These are phyloP conservation scores for Nigrospora oryzae DNA, from an alignment of 2,329 filamentous ascomycete genomes.

Conservation along the genomic window DNA sequence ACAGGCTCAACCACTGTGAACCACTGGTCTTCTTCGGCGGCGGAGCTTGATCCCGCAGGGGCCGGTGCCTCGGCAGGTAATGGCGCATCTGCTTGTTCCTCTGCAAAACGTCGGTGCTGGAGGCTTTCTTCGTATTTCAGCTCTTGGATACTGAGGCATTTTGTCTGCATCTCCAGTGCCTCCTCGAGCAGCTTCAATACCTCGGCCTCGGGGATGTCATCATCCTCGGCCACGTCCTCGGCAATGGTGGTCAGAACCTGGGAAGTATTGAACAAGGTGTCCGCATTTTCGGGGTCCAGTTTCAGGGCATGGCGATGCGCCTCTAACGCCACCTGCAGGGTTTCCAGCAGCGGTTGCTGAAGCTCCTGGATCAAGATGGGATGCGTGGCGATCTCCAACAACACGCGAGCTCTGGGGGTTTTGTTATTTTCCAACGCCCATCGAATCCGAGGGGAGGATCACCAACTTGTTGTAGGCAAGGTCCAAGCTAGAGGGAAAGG, in stretches of 20 bases:
- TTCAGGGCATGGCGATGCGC: slow-evolving; percentile 55
- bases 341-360: slow-evolving; percentile 40
- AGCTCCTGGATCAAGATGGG: slow-evolving; percentile 51
- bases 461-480: slow-evolving; percentile 68
- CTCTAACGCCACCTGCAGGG: slow-evolving; percentile 50
- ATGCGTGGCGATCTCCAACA: slow-evolving; percentile 63
- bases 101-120: slow-evolving; percentile 20
- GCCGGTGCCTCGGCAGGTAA: slow-evolving; percentile 2
- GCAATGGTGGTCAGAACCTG: slow-evolving; percentile 61
- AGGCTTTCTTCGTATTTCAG: slow-evolving; percentile 17
- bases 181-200: slow-evolving; percentile 28
- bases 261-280: slow-evolving; percentile 63
- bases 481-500: slow-evolving; percentile 56
- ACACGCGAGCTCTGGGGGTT: slow-evolving; percentile 50
- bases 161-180: slow-evolving; percentile 16
- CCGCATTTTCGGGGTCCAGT: slow-evolving; percentile 54
- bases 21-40: slow-evolving; percentile 46
- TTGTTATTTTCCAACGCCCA: slow-evolving; percentile 5
- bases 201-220: slow-evolving; percentile 28
- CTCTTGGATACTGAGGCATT: slow-evolving; percentile 45
- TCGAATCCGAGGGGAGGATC: slow-evolving; percentile 4
- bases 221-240: slow-evolving; percentile 48
- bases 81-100: slow-evolving; percentile 22
- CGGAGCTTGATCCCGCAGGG: slow-evolving; percentile 12
- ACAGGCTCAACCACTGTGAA: slow-evolving; percentile 59